phyloP scores from a whole-genome alignment of 106 monocot genomes.

The Gastrodia elata region DNA sequence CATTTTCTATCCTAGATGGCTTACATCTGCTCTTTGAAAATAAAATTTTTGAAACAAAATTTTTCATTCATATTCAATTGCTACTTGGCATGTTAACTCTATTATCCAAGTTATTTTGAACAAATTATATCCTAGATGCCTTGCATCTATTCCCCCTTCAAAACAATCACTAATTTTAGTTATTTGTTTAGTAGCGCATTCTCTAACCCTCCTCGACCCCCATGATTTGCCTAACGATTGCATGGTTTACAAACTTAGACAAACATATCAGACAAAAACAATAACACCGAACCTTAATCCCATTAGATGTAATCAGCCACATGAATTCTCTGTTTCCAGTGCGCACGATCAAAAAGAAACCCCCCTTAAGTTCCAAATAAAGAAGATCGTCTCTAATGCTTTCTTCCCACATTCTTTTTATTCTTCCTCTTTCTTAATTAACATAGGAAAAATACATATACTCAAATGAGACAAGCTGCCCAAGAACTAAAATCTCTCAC shows the following conservation, averaged over 20 bases:
- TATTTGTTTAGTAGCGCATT: background rate
- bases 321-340: no score
- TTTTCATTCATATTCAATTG: background rate
- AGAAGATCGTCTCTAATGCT: no score
- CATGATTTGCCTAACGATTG: background rate
- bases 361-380: no score
- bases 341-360: no score
- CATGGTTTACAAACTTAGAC: background rate
- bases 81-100: background rate
- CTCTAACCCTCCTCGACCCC: background rate
- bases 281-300: no score
- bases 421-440: no score
- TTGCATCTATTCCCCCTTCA: background rate
- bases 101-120: background rate
- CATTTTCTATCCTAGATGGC: no score
- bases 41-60: background rate
- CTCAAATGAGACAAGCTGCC: no score
- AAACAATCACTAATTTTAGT: background rate
- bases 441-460: background rate
- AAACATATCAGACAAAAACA: background rate
- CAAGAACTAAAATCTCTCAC: background rate
- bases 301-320: no score
- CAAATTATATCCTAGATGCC: background rate
- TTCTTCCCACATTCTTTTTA: no score
- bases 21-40: no score